Evolutionary conservation across 345 rosid genomes (phyloP), one percentile per base, ranked within the genome.

Genomic region (Rhizophora mangle): DNA sequence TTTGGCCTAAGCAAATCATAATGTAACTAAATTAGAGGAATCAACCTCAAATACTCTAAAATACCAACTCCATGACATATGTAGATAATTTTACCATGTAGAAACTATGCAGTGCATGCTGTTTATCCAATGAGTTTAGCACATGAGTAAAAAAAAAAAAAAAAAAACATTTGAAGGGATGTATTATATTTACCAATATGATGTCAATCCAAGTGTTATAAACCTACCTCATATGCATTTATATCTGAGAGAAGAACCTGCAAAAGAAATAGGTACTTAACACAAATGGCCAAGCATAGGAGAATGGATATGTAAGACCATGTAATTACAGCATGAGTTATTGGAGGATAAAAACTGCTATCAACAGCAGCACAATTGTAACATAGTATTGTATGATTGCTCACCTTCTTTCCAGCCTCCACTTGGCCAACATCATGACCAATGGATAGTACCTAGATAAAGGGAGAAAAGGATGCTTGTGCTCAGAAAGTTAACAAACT

Each of bases 161-260:
- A 53, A n/a, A 52, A 52, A 19, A 5, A 11, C 8, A 13, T 55
- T 55, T 2, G 27, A 22, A n/a, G 4, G 59, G 3, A 55, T 22
- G 59, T 8, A 6, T n/a, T 60, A 57, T 26, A 6, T 21, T 31
- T 10, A n/a, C 26, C 6, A 71, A 43, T 43, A 43, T 39, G 47
- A 39, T 13, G 49, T 4, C 18, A 43, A 4, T 39, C 47, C 13
- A 11, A 39, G 18, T 43, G 49, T 43, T 13, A 43, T 43, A 43
- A 43, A 43, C 82, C 63, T 46, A 89, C 99, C 93, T 88, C 96
- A 30, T 88, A 86, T 0, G 97, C 96, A 70, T 83, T 90, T 59
- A 95, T 77, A 49, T 95, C 99, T 0, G 97, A 88, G 77, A 95
- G 87, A 65, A 92, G 85, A 78, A 95, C 99, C 97, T 90, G 84